A percentile compares a stretch with the other conserved stretches of the same genome.
Evolutionary conservation across 2,329 filamentous ascomycete genomes (phyloP).

Genomic region (Penicillium sp.): DNA sequence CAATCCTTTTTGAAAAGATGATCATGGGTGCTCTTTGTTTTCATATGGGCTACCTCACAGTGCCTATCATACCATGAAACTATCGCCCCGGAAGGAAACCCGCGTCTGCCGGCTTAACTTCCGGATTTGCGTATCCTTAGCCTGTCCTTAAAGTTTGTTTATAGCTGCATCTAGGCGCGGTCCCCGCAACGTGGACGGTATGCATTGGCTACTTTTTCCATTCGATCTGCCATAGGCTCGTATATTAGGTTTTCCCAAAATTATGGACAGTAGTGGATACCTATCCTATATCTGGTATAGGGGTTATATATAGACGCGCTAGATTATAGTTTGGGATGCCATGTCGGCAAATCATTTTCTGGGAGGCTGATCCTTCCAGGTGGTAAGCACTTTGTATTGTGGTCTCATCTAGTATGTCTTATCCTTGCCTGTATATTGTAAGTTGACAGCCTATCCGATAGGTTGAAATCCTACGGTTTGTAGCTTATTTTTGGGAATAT

Average conservation of each 20-base stretch:
- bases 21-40: not conserved
- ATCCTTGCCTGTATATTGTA: not conserved
- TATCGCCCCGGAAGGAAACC: not conserved
- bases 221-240: not conserved
- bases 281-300: not conserved
- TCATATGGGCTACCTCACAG: not conserved
- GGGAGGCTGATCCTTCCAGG: not conserved
- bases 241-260: not conserved
- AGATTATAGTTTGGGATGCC: not conserved
- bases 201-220: not conserved
- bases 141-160: not conserved
- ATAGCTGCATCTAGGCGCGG: not conserved
- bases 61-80: not conserved
- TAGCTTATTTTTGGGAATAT: not conserved
- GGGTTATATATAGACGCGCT: not conserved
- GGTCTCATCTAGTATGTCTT: not conserved
- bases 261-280: not conserved
- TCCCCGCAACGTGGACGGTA: not conserved
- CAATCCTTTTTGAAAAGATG: not conserved
- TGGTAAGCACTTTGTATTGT: not conserved
- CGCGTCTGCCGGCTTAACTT: not conserved
- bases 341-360: not conserved
- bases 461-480: not conserved
- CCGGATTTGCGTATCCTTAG: not conserved
- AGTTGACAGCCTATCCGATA: not conserved